Evolutionary conservation across 2,329 filamentous ascomycete genomes (phyloP), one percentile per base, ranked within the genome.

Genomic region (Colletotrichum sp.): DNA sequence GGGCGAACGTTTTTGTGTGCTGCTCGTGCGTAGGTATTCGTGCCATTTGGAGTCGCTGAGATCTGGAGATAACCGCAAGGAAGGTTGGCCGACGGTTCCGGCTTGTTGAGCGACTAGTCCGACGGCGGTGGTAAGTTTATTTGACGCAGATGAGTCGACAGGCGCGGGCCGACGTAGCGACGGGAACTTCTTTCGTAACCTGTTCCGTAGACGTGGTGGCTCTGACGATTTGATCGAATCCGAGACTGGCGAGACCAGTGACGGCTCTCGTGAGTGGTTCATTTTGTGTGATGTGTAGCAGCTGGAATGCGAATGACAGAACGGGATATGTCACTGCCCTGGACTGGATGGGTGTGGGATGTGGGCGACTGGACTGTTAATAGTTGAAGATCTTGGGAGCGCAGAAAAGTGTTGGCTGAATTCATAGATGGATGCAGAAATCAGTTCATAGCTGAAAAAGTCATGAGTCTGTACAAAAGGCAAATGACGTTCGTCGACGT

Each of bases 31-130:
- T 26, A 83, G 78, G 72, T 83, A 83, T 16, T 82, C 81, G 48
- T 80, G 77, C 81, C 82, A 84, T 78, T 82, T 83, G 36, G 81
- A 78, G 74, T 83, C 81, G 74, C 81, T 83, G 8, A 83, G 80
- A 48, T 84, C 83, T n/a, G 82, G 80, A 13, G 82, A 79, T 34
- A 80, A 73, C 32, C 80, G 78, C 39, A 81, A 70, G 7, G 78
- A 74, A 74, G 70, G 28, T 66, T 48, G 28, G 66, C 55, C 59
- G 76, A 77, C 65, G 48, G 30, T 64, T 68, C 65, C 74, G 70
- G 68, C 61, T 30, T 78, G 77, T 13, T 77, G 71, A 16, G 69
- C 76, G 55, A 77, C 63, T 48, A 77, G 63, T 48, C 66, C 77
- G 28, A 75, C 66, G 30, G 70, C 60, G 57, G 61, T 68, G 30